Evolutionary conservation across 208 protist species (phyloP).

Genomic region (Balamuthia mandrillaris): DNA sequence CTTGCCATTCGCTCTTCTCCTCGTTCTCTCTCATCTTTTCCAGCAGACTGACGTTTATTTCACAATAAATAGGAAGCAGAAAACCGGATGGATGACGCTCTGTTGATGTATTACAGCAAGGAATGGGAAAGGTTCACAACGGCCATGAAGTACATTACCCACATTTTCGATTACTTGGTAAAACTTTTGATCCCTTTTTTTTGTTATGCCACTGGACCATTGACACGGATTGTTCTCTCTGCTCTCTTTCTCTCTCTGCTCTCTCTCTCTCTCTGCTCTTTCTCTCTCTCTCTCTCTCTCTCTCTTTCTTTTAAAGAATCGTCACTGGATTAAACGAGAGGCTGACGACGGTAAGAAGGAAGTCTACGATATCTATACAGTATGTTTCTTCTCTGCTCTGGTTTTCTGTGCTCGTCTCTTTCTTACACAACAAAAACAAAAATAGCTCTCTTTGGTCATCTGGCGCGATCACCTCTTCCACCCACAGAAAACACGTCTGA

Average conservation of each 20-base stretch:
- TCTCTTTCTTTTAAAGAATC: conserved; percentile 41
- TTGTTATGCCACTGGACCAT: neutral
- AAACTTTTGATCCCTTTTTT: neutral
- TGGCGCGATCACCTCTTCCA: conserved; percentile 63
- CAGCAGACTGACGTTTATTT: no score
- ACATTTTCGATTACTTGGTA: conserved; percentile 61
- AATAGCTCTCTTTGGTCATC: conserved; percentile 54
- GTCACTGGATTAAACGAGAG: conserved; percentile 67
- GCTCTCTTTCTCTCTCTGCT: neutral
- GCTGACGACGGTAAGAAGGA: conserved; percentile 61
- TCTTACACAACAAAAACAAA: neutral
- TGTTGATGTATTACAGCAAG: conserved; percentile 58
- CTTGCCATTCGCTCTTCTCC: neutral
- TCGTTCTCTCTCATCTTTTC: no score
- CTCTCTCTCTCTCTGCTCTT: neutral
- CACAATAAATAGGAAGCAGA: no score
- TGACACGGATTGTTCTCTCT: neutral
- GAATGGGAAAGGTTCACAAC: conserved; percentile 62
- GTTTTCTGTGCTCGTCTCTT: neutral
- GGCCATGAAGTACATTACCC: conserved; percentile 61
- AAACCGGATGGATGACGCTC: conserved; percentile 21
- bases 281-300: neutral
- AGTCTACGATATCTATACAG: conserved; percentile 55
- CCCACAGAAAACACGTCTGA: conserved; percentile 53
- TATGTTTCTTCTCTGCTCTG: conserved; percentile 30